These are phyloP conservation scores for Paramyrothecium roridum DNA, from an alignment of 2,329 filamentous ascomycete genomes.

Conservation along the genomic window DNA sequence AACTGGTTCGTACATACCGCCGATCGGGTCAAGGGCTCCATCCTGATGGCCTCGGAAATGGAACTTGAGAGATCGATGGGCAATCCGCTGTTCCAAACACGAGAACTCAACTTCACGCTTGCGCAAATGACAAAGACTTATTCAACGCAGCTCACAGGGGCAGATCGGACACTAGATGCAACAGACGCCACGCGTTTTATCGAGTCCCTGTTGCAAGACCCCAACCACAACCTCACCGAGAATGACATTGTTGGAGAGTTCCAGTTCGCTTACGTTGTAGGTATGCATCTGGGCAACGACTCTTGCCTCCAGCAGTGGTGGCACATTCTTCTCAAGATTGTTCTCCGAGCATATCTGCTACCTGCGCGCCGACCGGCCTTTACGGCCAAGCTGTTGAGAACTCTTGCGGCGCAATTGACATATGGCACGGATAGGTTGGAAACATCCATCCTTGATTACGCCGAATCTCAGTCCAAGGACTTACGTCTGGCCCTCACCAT, in stretches of 20 bases:
- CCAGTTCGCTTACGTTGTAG: conserved; percentile 57
- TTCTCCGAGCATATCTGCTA: conserved; percentile 49
- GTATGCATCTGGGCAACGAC: conserved; percentile 55
- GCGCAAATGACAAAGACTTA: conserved; percentile 38
- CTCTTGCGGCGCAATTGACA: conserved; percentile 52
- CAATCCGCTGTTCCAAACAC: conserved; percentile 25
- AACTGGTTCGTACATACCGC: conserved; percentile 53
- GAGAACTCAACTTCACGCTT: conserved; percentile 47
- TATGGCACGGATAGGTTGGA: conserved; percentile 50
- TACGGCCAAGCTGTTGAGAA: conserved; percentile 42
- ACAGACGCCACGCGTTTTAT: conserved; percentile 48
- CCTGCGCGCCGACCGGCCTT: conserved; percentile 39
- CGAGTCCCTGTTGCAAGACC: conserved; percentile 30
- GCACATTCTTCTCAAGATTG: conserved; percentile 47
- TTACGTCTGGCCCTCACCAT: conserved; percentile 47
- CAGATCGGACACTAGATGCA: conserved; percentile 39
- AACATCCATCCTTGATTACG: conserved; percentile 37
- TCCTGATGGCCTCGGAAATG: conserved; percentile 31
- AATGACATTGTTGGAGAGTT: conserved; percentile 55
- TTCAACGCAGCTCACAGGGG: conserved; percentile 31
- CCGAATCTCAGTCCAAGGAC: conserved; percentile 22
- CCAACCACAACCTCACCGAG: conserved; percentile 19
- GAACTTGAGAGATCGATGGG: conserved; percentile 37
- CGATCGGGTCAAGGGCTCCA: conserved; percentile 46
- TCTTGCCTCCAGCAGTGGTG: conserved; percentile 62